phyloP scores from a whole-genome alignment of 805 yeast genomes.

The Metschnikowia similis region DNA sequence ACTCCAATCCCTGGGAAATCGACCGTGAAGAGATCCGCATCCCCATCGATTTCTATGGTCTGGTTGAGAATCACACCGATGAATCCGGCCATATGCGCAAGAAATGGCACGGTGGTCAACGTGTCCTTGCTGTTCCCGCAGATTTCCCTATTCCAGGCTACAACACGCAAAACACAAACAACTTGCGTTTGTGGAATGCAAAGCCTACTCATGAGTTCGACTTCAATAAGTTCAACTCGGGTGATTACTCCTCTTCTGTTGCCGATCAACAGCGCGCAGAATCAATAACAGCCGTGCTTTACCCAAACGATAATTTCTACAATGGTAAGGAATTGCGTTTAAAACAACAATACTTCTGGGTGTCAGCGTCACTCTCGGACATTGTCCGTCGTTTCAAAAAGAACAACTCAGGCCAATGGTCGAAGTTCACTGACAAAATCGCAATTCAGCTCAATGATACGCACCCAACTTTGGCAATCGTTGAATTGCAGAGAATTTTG shows the following conservation, averaged over 20 bases:
- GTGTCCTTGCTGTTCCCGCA: conserved; percentile 83
- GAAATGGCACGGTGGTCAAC: conserved; percentile 83
- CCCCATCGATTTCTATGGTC: conserved; percentile 88
- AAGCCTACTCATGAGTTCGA: conserved; percentile 89
- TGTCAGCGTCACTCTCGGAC: conserved; percentile 87
- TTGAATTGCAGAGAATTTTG: conserved; percentile 80
- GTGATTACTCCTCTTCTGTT: conserved; percentile 85
- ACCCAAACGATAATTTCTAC: conserved; percentile 91
- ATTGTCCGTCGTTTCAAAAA: conserved; percentile 87
- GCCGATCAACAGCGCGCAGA: conserved; percentile 84
- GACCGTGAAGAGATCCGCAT: conserved; percentile 81
- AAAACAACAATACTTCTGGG: conserved; percentile 97
- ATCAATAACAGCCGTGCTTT: conserved; percentile 85
- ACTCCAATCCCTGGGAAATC: conserved; percentile 91
- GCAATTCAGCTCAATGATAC: conserved; percentile 95
- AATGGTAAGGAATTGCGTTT: conserved; percentile 87
- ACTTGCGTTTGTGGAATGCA: conserved; percentile 86
- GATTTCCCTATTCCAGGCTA: conserved; percentile 94
- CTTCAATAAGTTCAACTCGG: conserved; percentile 83
- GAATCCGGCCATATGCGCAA: conserved; percentile 55
- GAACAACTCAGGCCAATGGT: conserved; percentile 65
- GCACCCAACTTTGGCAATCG: conserved; percentile 89
- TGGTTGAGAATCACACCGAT: conserved; percentile 52
- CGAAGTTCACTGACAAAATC: conserved; percentile 75
- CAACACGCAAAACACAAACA: conserved; percentile 77